phyloP scores from a whole-genome alignment of 2,329 filamentous ascomycete species.

The Nemania serpens region DNA sequence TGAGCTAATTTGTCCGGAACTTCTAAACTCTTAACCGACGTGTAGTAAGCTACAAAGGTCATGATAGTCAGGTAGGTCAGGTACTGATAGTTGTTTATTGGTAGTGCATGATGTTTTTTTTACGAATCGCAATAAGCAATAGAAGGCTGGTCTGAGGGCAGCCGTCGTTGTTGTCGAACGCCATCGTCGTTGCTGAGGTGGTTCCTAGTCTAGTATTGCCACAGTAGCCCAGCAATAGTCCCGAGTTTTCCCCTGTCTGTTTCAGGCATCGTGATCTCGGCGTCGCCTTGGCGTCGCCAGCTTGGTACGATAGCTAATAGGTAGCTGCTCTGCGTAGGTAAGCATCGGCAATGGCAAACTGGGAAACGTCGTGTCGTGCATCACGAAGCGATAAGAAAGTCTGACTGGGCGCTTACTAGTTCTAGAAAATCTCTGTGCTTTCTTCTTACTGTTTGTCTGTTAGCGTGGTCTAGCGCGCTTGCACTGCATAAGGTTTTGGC shows the following conservation, averaged over 20 bases:
- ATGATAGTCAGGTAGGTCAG: no score
- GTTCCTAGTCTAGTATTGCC: not conserved
- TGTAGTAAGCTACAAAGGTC: no score
- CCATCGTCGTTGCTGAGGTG: no score
- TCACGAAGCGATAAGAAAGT: not conserved
- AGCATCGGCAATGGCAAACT: not conserved
- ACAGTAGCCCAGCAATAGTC: not conserved
- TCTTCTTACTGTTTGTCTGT: slow-evolving; percentile 17
- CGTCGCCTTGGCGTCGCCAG: not conserved
- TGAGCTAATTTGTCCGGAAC: no score
- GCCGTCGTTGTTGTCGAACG: no score
- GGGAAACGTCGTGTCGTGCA: not conserved
- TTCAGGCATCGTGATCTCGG: not conserved
- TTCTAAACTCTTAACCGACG: no score
- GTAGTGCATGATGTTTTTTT: no score
- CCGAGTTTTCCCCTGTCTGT: no score
- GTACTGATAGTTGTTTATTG: no score
- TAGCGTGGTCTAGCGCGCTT: not conserved
- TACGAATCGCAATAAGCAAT: no score
- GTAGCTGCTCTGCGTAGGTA: not conserved
- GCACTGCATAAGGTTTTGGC: no score
- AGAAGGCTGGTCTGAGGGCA: no score
- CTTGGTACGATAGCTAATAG: not conserved
- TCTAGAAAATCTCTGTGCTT: not conserved
- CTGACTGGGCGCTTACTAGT: slow-evolving; percentile 13